Evolutionary conservation across 2,329 filamentous ascomycete species (phyloP), one percentile per base, ranked within the genome.

Genomic region (Zopfia rhizophila): DNA sequence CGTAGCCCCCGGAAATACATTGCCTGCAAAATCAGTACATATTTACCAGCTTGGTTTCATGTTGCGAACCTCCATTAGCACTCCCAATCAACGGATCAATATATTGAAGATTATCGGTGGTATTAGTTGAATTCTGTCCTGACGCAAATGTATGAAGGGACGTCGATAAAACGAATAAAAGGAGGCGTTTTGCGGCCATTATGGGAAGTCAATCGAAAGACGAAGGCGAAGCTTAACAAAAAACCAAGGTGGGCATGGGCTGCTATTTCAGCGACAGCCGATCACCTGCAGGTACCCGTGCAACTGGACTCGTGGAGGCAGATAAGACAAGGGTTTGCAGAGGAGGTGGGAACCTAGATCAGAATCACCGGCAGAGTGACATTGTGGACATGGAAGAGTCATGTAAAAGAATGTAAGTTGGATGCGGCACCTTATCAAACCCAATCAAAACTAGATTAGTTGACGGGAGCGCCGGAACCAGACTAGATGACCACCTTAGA

Each of bases 1-100:
- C 11, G 70, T 74, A 7, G 74, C 73, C 21, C 74, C 74, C 5
- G 72, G 47, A 40, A 77, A 77, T 13, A 76, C 74, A 65, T 77
- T 72, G 13, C 74, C 64, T 60, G 27, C 12, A 33, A 37, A 18
- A 14, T 55, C 37, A 55, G 45, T 18, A 23, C 16, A 5, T 23
- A 24, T 23, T 10, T 16, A 8, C 11, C 4, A 8, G 4, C 3
- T 2, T 6, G 4, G 12, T 7, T 35, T 11, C 7, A 40, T n/a
- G 29, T 24, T 23, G 33, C 51, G 14, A 29, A 69, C 67, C 68
- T 56, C 72, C 73, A 39, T 72, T 72, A 10, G 60, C 58, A 8
- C 68, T 75, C 21, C 74, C 74, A 38, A 76, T 76, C 21, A 76
- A 50, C 16, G 67, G 72, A 49, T 76, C 57, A 13, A 75, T 55